phyloP scores from a whole-genome alignment of 129 eudicot genomes.

The Daucus carota region DH1_v3.0 NC_030385.2:37626501-37627000 shows the following conservation, averaged over 20 bases:
- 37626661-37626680: neutral
- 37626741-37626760: conserved; percentile 55
- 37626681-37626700: neutral
- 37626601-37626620: neutral
- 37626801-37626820: conserved; percentile 33
- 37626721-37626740: conserved; percentile 7
- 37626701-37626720: conserved; percentile 5
- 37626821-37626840: conserved; percentile 21
- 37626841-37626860: conserved; percentile 13
- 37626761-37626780: conserved; percentile 41
- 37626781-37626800: conserved; percentile 35
- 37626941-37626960: conserved; percentile 22
- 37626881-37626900: conserved; percentile 21
- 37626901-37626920: conserved; percentile 21
- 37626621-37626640: neutral
- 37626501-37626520: too few relatives aligned
- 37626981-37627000: conserved; percentile 1
- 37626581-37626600: neutral
- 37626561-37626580: neutral
- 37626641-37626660: neutral
- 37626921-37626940: conserved; percentile 42
- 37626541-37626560: neutral
- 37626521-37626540: neutral
- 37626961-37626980: conserved; percentile 25
- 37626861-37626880: conserved; percentile 16